These are phyloP conservation scores for Acarospora socialis DNA, from an alignment of 2,329 filamentous ascomycete genomes.

Conservation along the genomic window DNA sequence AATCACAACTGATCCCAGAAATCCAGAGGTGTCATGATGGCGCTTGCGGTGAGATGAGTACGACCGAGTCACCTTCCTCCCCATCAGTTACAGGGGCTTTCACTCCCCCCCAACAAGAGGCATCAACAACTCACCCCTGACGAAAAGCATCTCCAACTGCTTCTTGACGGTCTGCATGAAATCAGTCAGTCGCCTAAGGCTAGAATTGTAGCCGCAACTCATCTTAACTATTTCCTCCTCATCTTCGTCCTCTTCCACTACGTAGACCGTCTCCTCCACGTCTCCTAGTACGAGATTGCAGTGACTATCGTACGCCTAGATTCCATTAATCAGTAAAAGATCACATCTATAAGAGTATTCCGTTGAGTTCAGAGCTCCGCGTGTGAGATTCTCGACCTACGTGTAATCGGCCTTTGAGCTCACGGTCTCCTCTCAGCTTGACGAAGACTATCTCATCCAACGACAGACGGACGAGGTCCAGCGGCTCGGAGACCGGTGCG, in stretches of 20 bases:
- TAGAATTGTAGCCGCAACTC: too few relatives aligned
- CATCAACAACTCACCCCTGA: conserved; percentile 55
- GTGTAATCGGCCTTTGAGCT: conserved; percentile 88
- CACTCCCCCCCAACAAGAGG: conserved; percentile 2
- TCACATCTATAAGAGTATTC: background rate
- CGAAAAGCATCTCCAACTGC: conserved; percentile 97
- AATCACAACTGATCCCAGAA: background rate
- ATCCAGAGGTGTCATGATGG: conserved; percentile 5
- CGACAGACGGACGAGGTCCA: conserved; percentile 87
- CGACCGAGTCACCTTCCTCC: conserved; percentile 4
- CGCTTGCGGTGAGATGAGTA: conserved; percentile 13
- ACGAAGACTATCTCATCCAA: conserved; percentile 95
- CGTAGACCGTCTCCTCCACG: conserved; percentile 92
- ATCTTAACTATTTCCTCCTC: conserved; percentile 63
- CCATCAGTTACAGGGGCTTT: too few relatives aligned
- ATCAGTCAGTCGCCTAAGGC: conserved; percentile 5
- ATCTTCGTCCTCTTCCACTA: conserved; percentile 75
- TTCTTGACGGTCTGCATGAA: conserved; percentile 70
- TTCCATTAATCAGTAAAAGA: conserved; percentile 8
- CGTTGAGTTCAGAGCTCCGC: too few relatives aligned
- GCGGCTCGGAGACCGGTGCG: conserved; percentile 68
- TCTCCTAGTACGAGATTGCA: conserved; percentile 95
- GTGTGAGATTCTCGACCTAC: conserved; percentile 43
- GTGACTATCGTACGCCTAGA: conserved; percentile 91
- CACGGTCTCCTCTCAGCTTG: conserved; percentile 87